A percentile compares a stretch with the other conserved stretches of the same genome.
Evolutionary conservation across 2,329 filamentous ascomycete genomes (phyloP).

Genomic region (Fusarium camptoceras): DNA sequence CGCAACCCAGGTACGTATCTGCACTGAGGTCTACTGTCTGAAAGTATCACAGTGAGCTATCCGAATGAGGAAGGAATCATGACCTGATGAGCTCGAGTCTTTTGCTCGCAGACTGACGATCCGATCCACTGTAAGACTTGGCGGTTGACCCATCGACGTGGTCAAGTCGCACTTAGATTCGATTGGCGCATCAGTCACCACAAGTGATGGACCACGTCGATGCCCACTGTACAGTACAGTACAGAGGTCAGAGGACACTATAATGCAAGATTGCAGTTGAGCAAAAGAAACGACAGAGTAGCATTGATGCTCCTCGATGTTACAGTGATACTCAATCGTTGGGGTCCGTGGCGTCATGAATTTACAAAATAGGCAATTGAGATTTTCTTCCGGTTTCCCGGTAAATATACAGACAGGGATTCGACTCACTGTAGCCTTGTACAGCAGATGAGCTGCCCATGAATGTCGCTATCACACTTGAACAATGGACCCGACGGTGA

Average conservation of each 20-base stretch:
- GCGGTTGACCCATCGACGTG: conserved; percentile 21
- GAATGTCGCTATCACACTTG: not conserved
- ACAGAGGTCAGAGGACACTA: not conserved
- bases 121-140: conserved; percentile 18
- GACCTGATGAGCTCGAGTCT: conserved; percentile 1
- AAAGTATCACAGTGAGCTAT: conserved; percentile 4
- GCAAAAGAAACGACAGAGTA: not conserved
- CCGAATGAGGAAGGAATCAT: conserved; percentile 27
- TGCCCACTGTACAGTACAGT: not conserved
- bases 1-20: not conserved
- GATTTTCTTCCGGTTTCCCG: conserved; percentile 16
- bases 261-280: not conserved
- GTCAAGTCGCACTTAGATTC: conserved; percentile 1
- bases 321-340: not conserved
- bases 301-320: not conserved
- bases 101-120: conserved; percentile 15
- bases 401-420: not conserved
- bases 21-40: not conserved
- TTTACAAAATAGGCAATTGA: not conserved
- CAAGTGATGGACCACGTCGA: not conserved
- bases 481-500: not conserved
- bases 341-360: conserved; percentile 24
- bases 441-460: not conserved
- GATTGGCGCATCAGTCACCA: conserved; percentile 12
- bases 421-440: not conserved